Conservation (phyloP, 345 rosid genomes). For the Arabidopsis suecica region DNA sequence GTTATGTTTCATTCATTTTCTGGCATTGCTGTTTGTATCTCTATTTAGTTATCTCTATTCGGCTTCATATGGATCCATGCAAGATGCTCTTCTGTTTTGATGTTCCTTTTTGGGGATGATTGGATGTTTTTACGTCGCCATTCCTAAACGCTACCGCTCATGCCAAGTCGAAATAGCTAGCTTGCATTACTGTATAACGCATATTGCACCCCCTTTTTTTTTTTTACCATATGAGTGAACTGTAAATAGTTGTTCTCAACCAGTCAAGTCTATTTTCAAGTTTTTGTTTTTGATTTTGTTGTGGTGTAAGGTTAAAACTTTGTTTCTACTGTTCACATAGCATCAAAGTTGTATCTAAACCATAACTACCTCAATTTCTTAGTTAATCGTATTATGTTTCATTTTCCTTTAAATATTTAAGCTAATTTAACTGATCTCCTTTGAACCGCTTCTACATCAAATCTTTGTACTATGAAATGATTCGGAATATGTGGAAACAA, state of each 20-base stretch:
- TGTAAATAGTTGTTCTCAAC: background rate
- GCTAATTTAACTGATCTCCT: background rate
- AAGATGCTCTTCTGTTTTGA: background rate
- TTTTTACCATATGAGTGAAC: background rate
- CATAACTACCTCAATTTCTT: slow-evolving; percentile 1
- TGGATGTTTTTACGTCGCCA: background rate
- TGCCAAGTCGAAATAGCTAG: slow-evolving; percentile 5
- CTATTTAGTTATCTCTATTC: slow-evolving; percentile 8
- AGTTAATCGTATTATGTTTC: background rate
- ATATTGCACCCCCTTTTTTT: background rate
- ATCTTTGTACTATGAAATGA: background rate
- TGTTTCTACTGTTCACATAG: background rate
- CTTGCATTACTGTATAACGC: slow-evolving; percentile 7
- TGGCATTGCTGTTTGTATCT: slow-evolving; percentile 1
- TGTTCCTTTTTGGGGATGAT: background rate
- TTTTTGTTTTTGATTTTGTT: background rate
- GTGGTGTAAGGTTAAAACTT: background rate
- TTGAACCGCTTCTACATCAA: background rate
- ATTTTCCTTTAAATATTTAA: background rate
- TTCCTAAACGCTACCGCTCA: slow-evolving; percentile 3
- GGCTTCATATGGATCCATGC: background rate
- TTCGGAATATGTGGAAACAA: background rate
- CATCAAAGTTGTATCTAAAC: background rate
- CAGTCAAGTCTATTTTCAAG: background rate
- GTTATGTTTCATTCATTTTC: background rate